These are phyloP conservation scores for Plasmodium gonderi DNA, from an alignment of 169 alveolate genomes.

Conservation along the genomic window DNA sequence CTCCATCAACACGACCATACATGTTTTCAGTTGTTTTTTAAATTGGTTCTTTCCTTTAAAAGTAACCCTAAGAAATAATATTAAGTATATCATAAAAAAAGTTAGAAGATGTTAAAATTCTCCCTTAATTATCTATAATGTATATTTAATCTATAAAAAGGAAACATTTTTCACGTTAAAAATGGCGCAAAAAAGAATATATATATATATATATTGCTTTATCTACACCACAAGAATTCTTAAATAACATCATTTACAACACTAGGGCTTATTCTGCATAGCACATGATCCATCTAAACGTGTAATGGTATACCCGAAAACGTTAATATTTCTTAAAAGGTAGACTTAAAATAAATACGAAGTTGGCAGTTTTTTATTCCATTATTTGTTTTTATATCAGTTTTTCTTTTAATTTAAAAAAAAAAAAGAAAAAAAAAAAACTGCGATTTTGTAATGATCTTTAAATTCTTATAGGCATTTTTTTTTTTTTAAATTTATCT, in stretches of 20 bases:
- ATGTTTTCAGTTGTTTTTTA: background rate
- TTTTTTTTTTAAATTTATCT: slow-evolving; percentile 36
- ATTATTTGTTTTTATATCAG: background rate
- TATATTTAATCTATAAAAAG: background rate
- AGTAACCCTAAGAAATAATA: background rate
- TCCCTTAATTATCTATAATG: background rate
- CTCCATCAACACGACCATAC: background rate
- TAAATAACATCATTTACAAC: background rate
- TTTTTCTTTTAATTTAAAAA: background rate
- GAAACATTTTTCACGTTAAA: background rate
- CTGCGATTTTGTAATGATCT: slow-evolving; percentile 26
- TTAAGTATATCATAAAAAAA: background rate
- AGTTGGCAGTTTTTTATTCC: background rate
- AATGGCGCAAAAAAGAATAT: background rate
- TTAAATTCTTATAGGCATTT: slow-evolving; percentile 38
- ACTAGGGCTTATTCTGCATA: background rate
- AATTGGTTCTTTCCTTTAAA: background rate
- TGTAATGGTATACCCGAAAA: background rate
- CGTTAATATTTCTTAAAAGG: background rate
- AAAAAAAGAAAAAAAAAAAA: slow-evolving; percentile 4
- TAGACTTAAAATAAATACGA: background rate
- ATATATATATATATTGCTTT: background rate
- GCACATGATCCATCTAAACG: background rate
- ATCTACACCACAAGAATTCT: background rate
- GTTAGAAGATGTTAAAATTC: background rate